phyloP scores from a whole-genome alignment of 2,329 filamentous ascomycete species.

The Xylariales sp. region DNA sequence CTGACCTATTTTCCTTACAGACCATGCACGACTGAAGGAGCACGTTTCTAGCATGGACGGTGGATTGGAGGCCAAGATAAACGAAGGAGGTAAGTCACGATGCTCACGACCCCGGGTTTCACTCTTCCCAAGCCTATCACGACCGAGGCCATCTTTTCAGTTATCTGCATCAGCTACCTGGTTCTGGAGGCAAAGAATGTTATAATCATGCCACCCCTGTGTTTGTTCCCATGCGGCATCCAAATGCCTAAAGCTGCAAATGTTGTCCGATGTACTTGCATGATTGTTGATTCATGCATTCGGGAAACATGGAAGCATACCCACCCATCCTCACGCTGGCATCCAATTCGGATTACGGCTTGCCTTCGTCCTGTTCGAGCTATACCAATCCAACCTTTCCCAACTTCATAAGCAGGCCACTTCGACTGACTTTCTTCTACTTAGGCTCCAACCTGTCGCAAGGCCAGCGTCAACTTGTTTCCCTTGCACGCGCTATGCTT shows the following conservation, averaged over 20 bases:
- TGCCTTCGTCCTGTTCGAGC: constrained; percentile 1
- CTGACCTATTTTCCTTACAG: constrained; percentile 45
- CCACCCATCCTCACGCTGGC: background rate
- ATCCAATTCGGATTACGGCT: background rate
- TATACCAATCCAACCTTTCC: too few species aligned
- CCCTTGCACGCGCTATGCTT: constrained; percentile 86
- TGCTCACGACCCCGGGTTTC: too few species aligned
- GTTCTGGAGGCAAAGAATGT: constrained; percentile 12
- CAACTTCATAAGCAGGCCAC: too few species aligned
- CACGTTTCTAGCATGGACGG: constrained; percentile 84
- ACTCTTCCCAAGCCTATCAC: too few species aligned
- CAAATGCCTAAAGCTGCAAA: constrained; percentile 12
- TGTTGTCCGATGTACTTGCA: constrained; percentile 24
- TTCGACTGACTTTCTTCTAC: too few species aligned
- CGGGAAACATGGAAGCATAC: constrained; percentile 5
- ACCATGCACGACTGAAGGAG: constrained; percentile 90
- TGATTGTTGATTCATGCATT: constrained; percentile 27
- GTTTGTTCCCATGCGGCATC: too few species aligned
- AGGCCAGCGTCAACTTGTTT: constrained; percentile 91
- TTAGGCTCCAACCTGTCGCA: constrained; percentile 90
- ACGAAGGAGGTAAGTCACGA: constrained; percentile 93
- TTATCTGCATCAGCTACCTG: constrained; percentile 18
- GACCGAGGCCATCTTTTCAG: constrained; percentile 23
- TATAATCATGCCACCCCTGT: too few species aligned
- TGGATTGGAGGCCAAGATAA: constrained; percentile 81